A percentile compares a stretch with the other conserved stretches of the same genome.
Conservation (phyloP, 2,329 filamentous ascomycete genomes). For the Scedosporium aurantiacum region DNA sequence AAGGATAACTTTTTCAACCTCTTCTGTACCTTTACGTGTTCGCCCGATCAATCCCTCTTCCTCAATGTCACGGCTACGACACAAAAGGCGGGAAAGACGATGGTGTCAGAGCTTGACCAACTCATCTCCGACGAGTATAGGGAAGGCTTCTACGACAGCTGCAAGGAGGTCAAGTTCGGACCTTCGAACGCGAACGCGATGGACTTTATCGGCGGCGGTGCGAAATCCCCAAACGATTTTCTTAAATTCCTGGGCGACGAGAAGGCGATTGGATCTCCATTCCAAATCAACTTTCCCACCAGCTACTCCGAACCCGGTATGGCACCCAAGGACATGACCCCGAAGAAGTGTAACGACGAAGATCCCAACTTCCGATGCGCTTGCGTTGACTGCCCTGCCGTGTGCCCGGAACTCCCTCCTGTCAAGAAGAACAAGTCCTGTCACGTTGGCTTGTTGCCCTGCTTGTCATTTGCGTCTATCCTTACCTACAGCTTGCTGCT, state of each 20-base stretch:
- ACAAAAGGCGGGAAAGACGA: slow-evolving; percentile 42
- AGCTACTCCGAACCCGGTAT: slow-evolving; percentile 57
- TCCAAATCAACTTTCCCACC: slow-evolving; percentile 88
- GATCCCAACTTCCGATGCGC: slow-evolving; percentile 81
- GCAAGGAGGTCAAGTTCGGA: slow-evolving; percentile 97
- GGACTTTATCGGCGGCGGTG: slow-evolving; percentile 89
- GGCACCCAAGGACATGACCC: slow-evolving; percentile 52
- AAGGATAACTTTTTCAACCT: slow-evolving; percentile 98
- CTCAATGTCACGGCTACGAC: slow-evolving; percentile 77
- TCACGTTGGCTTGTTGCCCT: slow-evolving; percentile 78
- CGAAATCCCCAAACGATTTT: slow-evolving; percentile 78
- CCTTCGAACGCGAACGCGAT: slow-evolving; percentile 89
- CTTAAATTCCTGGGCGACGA: slow-evolving; percentile 89
- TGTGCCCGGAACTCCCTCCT: slow-evolving; percentile 72
- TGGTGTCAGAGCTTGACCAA: slow-evolving; percentile 81
- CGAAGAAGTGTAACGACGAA: slow-evolving; percentile 82
- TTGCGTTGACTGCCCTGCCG: slow-evolving; percentile 81
- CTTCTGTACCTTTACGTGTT: slow-evolving; percentile 97
- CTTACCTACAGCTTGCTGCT: slow-evolving; percentile 72
- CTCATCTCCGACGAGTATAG: slow-evolving; percentile 77
- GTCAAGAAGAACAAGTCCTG: slow-evolving; percentile 63
- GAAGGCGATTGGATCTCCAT: slow-evolving; percentile 83
- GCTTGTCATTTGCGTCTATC: slow-evolving; percentile 85
- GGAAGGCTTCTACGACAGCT: slow-evolving; percentile 85
- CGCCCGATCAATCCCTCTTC: slow-evolving; percentile 89